Evolutionary conservation across 371 early-diverging fungal species (phyloP).

Genomic region (Conidiobolus incongruus): DNA sequence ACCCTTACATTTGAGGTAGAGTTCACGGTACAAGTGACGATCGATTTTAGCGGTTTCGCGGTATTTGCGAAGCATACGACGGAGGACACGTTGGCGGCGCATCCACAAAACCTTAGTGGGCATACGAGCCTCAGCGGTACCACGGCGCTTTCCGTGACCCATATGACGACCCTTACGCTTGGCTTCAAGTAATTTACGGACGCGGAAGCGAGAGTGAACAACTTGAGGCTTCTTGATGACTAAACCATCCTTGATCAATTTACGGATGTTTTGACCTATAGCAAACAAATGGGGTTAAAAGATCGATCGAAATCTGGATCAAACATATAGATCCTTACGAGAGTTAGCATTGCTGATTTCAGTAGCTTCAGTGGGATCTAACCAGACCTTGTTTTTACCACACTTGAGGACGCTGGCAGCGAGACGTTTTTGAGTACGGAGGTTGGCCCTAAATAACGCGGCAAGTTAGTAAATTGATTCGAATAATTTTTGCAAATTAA

Average conservation of each 20-base stretch:
- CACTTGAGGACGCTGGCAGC: slow-evolving; percentile 97
- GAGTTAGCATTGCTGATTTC: slow-evolving; percentile 96
- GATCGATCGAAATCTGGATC: neutral
- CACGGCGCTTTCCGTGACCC: slow-evolving; percentile 96
- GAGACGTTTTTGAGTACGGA: slow-evolving; percentile 82
- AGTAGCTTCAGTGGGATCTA: slow-evolving; percentile 95
- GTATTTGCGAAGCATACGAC: slow-evolving; percentile 95
- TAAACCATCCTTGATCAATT: slow-evolving; percentile 87
- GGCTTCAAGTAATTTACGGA: slow-evolving; percentile 79
- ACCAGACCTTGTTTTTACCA: slow-evolving; percentile 98
- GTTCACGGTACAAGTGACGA: slow-evolving; percentile 93
- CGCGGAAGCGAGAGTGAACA: slow-evolving; percentile 89
- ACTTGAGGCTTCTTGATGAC: slow-evolving; percentile 93
- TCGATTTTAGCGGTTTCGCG: slow-evolving; percentile 95
- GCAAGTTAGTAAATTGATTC: neutral
- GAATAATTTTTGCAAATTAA: too few relatives aligned
- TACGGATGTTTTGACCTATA: slow-evolving; percentile 84
- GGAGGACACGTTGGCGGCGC: slow-evolving; percentile 96
- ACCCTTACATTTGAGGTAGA: slow-evolving; percentile 99
- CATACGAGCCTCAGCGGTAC: slow-evolving; percentile 99
- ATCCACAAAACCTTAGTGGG: slow-evolving; percentile 95
- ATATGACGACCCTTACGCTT: slow-evolving; percentile 98
- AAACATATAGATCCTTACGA: slow-evolving; percentile 29
- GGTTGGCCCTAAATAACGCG: slow-evolving; percentile 37
- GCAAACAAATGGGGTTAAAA: neutral